Evolutionary conservation across 148 eudicot species (phyloP).

Genomic region (Fagopyrum esculentum): DNA sequence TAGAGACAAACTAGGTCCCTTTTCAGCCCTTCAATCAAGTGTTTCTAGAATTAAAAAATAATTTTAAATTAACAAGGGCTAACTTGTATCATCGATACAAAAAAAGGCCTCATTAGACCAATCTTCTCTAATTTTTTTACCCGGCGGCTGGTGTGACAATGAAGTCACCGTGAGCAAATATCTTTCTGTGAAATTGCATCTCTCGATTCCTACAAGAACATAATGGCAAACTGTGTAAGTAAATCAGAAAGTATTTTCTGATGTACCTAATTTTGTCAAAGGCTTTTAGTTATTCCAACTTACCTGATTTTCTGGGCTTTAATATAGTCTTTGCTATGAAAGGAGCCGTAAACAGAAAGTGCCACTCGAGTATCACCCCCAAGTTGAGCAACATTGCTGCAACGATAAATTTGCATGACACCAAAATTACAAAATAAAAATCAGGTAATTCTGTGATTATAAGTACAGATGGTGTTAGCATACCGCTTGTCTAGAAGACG

Average conservation of each 20-base stretch:
- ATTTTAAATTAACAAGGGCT: no score
- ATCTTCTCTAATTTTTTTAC: constrained; percentile 21
- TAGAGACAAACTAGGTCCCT: no score
- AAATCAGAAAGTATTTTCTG: neutral
- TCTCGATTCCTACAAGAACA: constrained; percentile 54
- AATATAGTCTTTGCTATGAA: constrained; percentile 59
- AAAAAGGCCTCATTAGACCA: no score
- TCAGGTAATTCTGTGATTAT: no score
- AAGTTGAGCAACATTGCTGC: constrained; percentile 42
- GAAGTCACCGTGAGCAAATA: constrained; percentile 68
- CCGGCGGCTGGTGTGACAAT: constrained; percentile 87
- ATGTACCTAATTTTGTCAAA: neutral
- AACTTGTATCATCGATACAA: no score
- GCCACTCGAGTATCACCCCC: constrained; percentile 89
- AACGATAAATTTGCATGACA: constrained; percentile 11
- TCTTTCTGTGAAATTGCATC: constrained; percentile 55
- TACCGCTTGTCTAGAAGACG: constrained; percentile 54
- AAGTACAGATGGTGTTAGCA: constrained; percentile 15
- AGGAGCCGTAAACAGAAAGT: constrained; percentile 70
- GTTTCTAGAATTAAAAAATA: no score
- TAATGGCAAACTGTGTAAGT: neutral
- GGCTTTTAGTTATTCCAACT: no score
- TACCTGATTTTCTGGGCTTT: constrained; percentile 94
- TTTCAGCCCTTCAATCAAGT: no score
- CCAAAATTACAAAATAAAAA: neutral